These are phyloP conservation scores for Mesembryanthemum crystallinum DNA, from an alignment of 148 eudicot genomes.

Conservation along the genomic window DNA sequence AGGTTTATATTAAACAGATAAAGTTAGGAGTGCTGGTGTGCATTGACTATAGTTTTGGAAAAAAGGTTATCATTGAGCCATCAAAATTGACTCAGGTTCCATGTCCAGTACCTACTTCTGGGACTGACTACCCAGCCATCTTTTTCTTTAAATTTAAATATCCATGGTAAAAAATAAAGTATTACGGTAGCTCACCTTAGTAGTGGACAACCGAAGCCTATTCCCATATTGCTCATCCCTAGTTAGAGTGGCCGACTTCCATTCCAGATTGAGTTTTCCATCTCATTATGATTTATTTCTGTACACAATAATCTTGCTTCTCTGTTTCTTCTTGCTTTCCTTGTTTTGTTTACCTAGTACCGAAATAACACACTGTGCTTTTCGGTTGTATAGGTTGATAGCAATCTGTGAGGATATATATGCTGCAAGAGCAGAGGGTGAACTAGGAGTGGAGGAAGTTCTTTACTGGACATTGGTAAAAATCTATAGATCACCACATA, in stretches of 20 bases:
- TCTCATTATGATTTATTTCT: neutral
- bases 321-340: neutral
- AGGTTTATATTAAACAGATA: too few relatives aligned
- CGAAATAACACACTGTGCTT: neutral
- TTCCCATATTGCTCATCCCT: too few relatives aligned
- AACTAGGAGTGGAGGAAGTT: constrained; percentile 92
- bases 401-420: constrained; percentile 94
- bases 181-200: too few relatives aligned
- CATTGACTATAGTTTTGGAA: too few relatives aligned
- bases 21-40: too few relatives aligned
- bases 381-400: constrained; percentile 60
- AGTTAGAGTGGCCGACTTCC: neutral
- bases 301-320: neutral
- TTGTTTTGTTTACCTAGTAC: neutral
- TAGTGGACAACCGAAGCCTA: too few relatives aligned
- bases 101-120: neutral
- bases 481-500: constrained; percentile 91
- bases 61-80: too few relatives aligned
- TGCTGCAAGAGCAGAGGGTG: constrained; percentile 99
- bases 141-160: neutral
- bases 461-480: constrained; percentile 92
- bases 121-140: neutral
- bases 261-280: neutral
- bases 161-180: too few relatives aligned
- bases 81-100: too few relatives aligned